Evolutionary conservation across 441 rosid genomes (phyloP), one percentile per base, ranked within the genome.

Genomic region (Macaranga tanarius): DNA sequence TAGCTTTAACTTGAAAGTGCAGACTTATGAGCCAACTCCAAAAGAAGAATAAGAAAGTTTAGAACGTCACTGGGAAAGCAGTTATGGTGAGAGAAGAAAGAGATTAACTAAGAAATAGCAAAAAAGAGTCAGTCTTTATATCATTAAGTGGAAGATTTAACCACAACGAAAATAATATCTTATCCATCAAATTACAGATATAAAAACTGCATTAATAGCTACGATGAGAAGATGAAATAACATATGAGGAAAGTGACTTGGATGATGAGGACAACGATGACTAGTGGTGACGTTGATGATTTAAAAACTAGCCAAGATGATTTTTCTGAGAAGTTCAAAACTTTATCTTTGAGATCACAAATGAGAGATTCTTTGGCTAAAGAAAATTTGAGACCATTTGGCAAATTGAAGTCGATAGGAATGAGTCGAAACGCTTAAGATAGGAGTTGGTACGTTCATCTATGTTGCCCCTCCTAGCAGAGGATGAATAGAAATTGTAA

Each of bases 121-220:
- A 60, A 70, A 44, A n/a, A n/a, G n/a, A n/a, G n/a, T n/a, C n/a
- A n/a, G n/a, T n/a, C n/a, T n/a, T n/a, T n/a, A n/a, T n/a, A n/a
- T n/a, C n/a, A n/a, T n/a, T n/a, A n/a, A 63, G 75, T 61, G 57
- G n/a, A 58, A 69, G 80, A 77, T 75, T 77, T 87, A 0, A 74
- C 75, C 28, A 67, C 74, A n/a, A 73, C 66, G 25, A 87, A 83
- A 63, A 75, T 81, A 45, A 83, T 84, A 0, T 84, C 90, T 62
- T 86, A 69, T 76, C 94, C 97, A 70, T 72, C 89, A 1, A 89
- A 80, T 56, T 86, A 92, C 65, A 88, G 99, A 77, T 95, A 95
- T 67, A 77, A 83, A 20, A 87, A 87, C 76, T 80, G 70, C 17
- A 70, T 51, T 23, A 82, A 77, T 13, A 72, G 72, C 69, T 62